Conservation (phyloP, 768 basidiomycete species). For the Mycena latifolia region DNA sequence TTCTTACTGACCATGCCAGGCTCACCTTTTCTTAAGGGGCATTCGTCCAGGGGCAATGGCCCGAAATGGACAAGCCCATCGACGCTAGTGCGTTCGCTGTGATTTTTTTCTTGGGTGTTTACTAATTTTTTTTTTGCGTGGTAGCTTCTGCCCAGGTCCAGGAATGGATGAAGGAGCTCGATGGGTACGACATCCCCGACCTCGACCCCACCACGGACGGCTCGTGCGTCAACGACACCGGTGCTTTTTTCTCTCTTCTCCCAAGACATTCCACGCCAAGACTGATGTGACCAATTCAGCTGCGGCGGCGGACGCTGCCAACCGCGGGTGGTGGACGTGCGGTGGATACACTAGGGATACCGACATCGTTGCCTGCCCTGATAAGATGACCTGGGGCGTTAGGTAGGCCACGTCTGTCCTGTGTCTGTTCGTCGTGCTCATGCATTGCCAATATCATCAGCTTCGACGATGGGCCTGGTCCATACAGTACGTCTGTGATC, state of each 20-base stretch:
- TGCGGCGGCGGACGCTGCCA: slow-evolving; percentile 67
- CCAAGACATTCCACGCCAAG: background rate
- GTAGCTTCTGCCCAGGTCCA: slow-evolving; percentile 68
- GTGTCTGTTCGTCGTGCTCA: slow-evolving; percentile 26
- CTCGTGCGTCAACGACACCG: slow-evolving; percentile 68
- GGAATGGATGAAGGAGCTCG: slow-evolving; percentile 82
- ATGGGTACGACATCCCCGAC: slow-evolving; percentile 77
- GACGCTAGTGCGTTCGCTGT: slow-evolving; percentile 12
- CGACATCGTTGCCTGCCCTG: slow-evolving; percentile 78
- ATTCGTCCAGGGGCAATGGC: slow-evolving; percentile 19
- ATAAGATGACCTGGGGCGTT: slow-evolving; percentile 82
- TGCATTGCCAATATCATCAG: slow-evolving; percentile 43
- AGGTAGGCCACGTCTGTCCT: slow-evolving; percentile 43
- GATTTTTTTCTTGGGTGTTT: background rate
- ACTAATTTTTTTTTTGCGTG: background rate
- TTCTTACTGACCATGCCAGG: background rate
- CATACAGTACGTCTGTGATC: slow-evolving; percentile 62
- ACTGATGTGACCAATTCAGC: slow-evolving; percentile 33
- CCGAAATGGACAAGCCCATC: slow-evolving; percentile 28
- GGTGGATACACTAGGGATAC: slow-evolving; percentile 73
- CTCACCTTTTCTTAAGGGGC: slow-evolving; percentile 13
- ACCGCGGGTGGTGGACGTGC: slow-evolving; percentile 93
- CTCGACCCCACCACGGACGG: slow-evolving; percentile 74
- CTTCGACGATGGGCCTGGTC: slow-evolving; percentile 91
- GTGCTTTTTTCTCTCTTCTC: slow-evolving; percentile 1